A percentile compares a stretch with the other conserved stretches of the same genome.
Evolutionary conservation across 345 rosid species (phyloP).

Genomic region (Populus tremula): DNA sequence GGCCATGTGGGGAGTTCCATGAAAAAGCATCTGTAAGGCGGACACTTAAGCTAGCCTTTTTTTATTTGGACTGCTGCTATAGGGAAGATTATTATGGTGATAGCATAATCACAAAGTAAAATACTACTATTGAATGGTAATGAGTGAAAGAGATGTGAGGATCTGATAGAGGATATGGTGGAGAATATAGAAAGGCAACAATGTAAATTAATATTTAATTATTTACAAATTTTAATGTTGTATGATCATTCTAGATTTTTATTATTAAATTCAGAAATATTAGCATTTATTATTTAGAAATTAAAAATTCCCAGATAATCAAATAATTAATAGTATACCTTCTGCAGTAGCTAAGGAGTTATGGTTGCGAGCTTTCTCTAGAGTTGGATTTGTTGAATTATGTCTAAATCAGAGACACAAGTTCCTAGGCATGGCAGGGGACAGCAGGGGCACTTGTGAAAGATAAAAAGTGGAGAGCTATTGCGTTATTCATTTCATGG

Average conservation of each 20-base stretch:
- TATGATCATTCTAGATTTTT: not conserved
- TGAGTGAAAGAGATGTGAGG: not conserved
- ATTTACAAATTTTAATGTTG: not conserved
- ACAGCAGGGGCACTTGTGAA: not conserved
- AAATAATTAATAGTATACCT: not conserved
- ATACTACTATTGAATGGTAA: not conserved
- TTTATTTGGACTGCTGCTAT: not conserved
- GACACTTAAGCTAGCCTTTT: not conserved
- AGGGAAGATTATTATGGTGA: not conserved
- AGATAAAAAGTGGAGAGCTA: not conserved
- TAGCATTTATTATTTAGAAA: not conserved
- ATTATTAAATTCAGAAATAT: not conserved
- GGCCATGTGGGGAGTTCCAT: not conserved
- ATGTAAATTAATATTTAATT: not conserved
- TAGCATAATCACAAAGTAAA: not conserved
- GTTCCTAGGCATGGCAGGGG: not conserved
- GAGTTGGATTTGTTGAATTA: not conserved
- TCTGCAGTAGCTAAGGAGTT: not conserved
- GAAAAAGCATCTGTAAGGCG: not conserved
- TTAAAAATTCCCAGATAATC: not conserved
- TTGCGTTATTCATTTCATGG: not conserved
- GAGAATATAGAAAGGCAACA: not conserved
- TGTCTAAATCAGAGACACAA: not conserved
- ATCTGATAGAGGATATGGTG: not conserved
- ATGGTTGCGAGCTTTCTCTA: not conserved